Percentiles rank a stretch among this genome's conserved stretches.
Evolutionary conservation across 2,329 filamentous ascomycete genomes (phyloP).

Genomic region (Colletotrichum agaves): DNA sequence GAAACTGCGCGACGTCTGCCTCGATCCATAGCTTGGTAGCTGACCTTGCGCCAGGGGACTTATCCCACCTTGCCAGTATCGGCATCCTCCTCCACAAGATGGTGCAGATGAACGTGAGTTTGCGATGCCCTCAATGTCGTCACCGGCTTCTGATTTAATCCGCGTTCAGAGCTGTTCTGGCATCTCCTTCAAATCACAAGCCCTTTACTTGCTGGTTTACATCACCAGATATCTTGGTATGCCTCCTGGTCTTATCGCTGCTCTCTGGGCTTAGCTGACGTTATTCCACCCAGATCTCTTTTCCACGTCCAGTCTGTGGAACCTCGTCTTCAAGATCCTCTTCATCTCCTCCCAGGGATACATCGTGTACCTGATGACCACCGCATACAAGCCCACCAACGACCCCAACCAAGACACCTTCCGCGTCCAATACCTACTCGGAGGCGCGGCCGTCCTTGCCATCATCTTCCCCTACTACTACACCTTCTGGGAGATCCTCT

Average conservation of each 20-base stretch:
- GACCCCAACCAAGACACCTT: conserved; percentile 98
- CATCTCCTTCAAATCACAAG: conserved; percentile 99
- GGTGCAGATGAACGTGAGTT: conserved; percentile 82
- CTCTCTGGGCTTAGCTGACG: conserved; percentile 14
- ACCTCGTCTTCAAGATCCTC: conserved; percentile 93
- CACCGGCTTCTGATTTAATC: conserved; percentile 33
- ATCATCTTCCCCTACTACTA: conserved; percentile 89
- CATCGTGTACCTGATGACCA: conserved; percentile 98
- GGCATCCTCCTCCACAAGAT: conserved; percentile 97
- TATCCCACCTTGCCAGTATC: conserved; percentile 95
- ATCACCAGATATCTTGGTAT: conserved; percentile 89
- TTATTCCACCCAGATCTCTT: conserved; percentile 76
- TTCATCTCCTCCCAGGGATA: conserved; percentile 93
- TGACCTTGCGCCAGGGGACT: conserved; percentile 73
- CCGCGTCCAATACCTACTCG: conserved; percentile 93
- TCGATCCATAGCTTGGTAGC: conserved; percentile 17
- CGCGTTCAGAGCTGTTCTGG: conserved; percentile 86
- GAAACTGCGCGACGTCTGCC: neutral
- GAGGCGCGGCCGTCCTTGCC: conserved; percentile 80
- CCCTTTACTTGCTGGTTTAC: conserved; percentile 93
- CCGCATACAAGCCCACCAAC: conserved; percentile 96
- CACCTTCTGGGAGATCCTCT: conserved; percentile 84
- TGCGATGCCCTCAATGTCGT: conserved; percentile 45
- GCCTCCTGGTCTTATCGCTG: conserved; percentile 21
- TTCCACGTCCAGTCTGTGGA: conserved; percentile 86